A percentile compares a stretch with the other conserved stretches of the same genome.
Conservation (phyloP, 345 rosid species). For the Hirschfeldia incana region DNA sequence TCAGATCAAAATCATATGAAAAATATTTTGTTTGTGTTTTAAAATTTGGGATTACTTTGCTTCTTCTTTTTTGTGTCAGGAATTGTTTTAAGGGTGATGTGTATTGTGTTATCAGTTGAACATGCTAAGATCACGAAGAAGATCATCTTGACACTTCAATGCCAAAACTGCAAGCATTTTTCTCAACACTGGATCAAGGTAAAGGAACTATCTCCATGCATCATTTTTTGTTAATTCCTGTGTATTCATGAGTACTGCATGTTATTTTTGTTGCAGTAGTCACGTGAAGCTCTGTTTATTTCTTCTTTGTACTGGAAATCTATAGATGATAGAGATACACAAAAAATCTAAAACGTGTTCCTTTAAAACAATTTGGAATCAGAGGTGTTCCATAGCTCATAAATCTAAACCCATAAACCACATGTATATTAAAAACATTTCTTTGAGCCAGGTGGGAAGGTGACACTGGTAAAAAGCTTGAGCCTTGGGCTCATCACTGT, state of each 20-base stretch:
- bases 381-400: neutral
- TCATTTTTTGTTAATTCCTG: neutral
- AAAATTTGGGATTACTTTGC: neutral
- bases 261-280: neutral
- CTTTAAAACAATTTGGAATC: neutral
- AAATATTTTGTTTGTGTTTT: neutral
- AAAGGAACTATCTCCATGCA: neutral
- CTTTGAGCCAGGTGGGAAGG: no score
- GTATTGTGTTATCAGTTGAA: neutral
- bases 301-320: neutral
- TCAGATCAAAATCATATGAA: neutral
- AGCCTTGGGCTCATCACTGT: no score
- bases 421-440: slow-evolving; percentile 28
- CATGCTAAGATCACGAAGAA: neutral
- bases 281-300: neutral
- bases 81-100: neutral
- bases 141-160: neutral
- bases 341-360: neutral
- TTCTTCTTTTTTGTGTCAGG: neutral
- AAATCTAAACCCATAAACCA: neutral
- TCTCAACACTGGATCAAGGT: neutral
- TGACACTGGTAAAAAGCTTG: no score
- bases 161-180: neutral
- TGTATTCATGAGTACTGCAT: neutral
- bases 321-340: neutral